phyloP scores from a whole-genome alignment of 2,329 filamentous ascomycete species.

The Calonectria pauciramosa region DNA sequence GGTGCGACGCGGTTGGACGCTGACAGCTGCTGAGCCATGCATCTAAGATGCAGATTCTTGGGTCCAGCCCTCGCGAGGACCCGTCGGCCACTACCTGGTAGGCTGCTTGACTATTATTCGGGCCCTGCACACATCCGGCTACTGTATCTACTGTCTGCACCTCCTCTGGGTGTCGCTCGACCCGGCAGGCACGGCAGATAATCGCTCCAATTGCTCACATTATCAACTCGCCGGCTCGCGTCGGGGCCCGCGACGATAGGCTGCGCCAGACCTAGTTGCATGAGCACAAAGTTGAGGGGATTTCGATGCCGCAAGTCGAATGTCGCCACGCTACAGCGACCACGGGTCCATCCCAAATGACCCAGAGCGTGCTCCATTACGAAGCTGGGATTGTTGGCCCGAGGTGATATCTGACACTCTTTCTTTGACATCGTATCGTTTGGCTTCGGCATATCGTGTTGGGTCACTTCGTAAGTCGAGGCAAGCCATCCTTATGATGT shows the following conservation, averaged over 20 bases:
- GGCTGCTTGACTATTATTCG: conserved; percentile 11
- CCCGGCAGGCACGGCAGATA: conserved; percentile 26
- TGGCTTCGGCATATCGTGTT: background rate
- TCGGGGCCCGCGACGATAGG: conserved; percentile 11
- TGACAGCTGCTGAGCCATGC: conserved; percentile 29
- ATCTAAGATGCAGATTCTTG: conserved; percentile 20
- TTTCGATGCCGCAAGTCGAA: conserved; percentile 19
- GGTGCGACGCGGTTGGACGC: conserved; percentile 32
- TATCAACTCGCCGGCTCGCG: conserved; percentile 2
- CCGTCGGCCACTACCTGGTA: conserved; percentile 14
- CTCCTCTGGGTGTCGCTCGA: conserved; percentile 6
- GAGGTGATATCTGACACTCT: conserved; percentile 6
- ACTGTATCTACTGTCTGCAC: conserved; percentile 12
- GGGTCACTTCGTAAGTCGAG: conserved; percentile 3
- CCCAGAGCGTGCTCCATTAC: background rate
- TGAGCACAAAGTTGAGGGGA: conserved; percentile 5
- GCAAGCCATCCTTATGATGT: conserved; percentile 13
- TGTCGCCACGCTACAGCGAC: background rate
- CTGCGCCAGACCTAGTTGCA: background rate
- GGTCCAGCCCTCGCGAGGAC: conserved; percentile 7
- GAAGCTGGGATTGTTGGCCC: background rate
- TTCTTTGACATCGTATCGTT: background rate
- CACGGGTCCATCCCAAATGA: background rate
- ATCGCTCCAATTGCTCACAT: conserved; percentile 12
- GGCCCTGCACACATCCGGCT: background rate